Evolutionary conservation across 352 stramenopile genomes (phyloP).

Genomic region (Labyrinthula sp.): DNA sequence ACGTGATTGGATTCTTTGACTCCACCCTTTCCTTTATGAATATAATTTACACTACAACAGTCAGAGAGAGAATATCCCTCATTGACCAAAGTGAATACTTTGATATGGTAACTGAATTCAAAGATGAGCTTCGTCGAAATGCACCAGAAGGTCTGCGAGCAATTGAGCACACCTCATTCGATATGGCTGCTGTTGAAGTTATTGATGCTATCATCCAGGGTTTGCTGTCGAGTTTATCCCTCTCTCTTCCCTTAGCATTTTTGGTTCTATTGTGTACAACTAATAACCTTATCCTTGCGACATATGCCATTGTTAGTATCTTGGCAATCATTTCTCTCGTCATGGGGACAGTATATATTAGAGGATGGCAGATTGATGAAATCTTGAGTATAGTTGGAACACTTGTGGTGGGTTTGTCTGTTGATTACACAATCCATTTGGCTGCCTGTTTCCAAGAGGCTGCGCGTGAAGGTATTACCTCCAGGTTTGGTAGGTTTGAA

Average conservation of each 20-base stretch:
- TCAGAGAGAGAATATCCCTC: no score
- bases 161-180: slow-evolving; percentile 16
- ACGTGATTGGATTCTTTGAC: no score
- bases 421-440: slow-evolving; percentile 26
- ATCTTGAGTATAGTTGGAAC: slow-evolving; percentile 8
- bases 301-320: slow-evolving; percentile 20
- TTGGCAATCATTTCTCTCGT: slow-evolving; percentile 15
- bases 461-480: not conserved
- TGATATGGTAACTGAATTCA: slow-evolving; percentile 23
- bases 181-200: slow-evolving; percentile 28
- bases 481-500: not conserved
- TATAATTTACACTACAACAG: no score
- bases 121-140: not conserved
- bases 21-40: no score
- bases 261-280: slow-evolving; percentile 33
- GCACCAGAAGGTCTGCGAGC: slow-evolving; percentile 1
- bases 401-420: slow-evolving; percentile 8
- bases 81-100: no score
- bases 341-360: slow-evolving; percentile 2
- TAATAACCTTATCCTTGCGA: slow-evolving; percentile 30
- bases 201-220: slow-evolving; percentile 32
- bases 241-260: slow-evolving; percentile 34
- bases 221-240: slow-evolving; percentile 32
- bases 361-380: slow-evolving; percentile 8
- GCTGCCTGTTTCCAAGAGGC: slow-evolving; percentile 10